Evolutionary conservation across 2,329 filamentous ascomycete genomes (phyloP).

Genomic region (Apiospora pterosperma): DNA sequence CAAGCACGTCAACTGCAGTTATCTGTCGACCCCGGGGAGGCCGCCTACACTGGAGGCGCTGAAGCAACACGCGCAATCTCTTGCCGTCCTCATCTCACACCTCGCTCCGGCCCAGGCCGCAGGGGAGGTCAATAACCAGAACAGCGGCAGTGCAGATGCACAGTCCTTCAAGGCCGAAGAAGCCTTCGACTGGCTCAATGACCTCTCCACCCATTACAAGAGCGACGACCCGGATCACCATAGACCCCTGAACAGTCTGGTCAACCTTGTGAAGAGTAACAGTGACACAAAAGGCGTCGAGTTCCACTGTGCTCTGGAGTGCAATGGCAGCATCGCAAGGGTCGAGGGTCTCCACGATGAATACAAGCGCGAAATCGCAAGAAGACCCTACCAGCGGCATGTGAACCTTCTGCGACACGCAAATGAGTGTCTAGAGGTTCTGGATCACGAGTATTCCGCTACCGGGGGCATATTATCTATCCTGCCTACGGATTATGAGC

Average conservation of each 20-base stretch:
- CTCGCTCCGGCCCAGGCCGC: conserved; percentile 37
- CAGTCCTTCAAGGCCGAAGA: conserved; percentile 37
- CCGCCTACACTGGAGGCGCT: conserved; percentile 54
- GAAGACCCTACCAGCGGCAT: conserved; percentile 42
- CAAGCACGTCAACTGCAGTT: conserved; percentile 53
- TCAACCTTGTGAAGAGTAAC: conserved; percentile 41
- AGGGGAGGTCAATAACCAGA: conserved; percentile 26
- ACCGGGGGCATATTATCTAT: conserved; percentile 55
- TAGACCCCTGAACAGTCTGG: conserved; percentile 41
- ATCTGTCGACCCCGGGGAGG: conserved; percentile 49
- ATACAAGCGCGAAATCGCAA: conserved; percentile 14
- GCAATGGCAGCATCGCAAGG: conserved; percentile 9
- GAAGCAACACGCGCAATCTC: conserved; percentile 59
- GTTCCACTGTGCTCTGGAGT: conserved; percentile 44
- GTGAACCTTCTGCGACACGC: conserved; percentile 52
- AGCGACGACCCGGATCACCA: conserved; percentile 46
- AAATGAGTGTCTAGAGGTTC: conserved; percentile 55
- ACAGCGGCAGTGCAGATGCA: conserved; percentile 9
- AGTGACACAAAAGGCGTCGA: conserved; percentile 38
- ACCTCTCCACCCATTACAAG: conserved; percentile 45
- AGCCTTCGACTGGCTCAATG: conserved; percentile 55
- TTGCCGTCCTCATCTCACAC: conserved; percentile 48
- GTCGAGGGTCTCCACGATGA: conserved; percentile 8
- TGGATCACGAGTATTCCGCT: conserved; percentile 56
- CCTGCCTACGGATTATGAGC: conserved; percentile 40